These are phyloP conservation scores for Fusarium nodosum DNA, from an alignment of 2,329 filamentous ascomycete species.

Conservation along the genomic window DNA sequence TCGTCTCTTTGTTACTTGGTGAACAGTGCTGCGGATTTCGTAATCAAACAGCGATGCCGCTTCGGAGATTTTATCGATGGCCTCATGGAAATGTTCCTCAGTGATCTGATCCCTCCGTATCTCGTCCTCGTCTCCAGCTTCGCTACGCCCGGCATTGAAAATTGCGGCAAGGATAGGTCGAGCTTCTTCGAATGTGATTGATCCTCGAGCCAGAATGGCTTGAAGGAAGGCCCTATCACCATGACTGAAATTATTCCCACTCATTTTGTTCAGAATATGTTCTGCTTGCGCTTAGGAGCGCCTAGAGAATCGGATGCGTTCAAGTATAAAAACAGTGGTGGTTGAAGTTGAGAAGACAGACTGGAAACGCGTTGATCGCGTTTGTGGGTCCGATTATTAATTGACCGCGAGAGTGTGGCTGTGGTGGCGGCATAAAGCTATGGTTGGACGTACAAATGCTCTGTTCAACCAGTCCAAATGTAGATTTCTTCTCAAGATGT, in stretches of 20 bases:
- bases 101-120: conserved; percentile 74
- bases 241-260: conserved; percentile 63
- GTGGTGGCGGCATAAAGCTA: conserved; percentile 1
- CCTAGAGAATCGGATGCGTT: not conserved
- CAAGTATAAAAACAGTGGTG: not conserved
- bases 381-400: conserved; percentile 26
- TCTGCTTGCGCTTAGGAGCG: conserved; percentile 26
- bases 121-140: conserved; percentile 50
- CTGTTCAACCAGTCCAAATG: not conserved
- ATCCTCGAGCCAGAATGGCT: conserved; percentile 83
- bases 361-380: conserved; percentile 41
- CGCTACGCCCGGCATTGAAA: conserved; percentile 66
- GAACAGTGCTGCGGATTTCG: conserved; percentile 81
- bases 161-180: conserved; percentile 83
- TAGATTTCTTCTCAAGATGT: not conserved
- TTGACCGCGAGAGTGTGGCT: conserved; percentile 32
- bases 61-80: conserved; percentile 77
- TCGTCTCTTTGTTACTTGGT: conserved; percentile 76
- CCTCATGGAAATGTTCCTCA: conserved; percentile 74
- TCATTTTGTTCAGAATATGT: conserved; percentile 43
- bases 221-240: conserved; percentile 91
- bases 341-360: conserved; percentile 4
- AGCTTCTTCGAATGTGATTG: conserved; percentile 81
- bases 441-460: not conserved
- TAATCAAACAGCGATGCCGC: conserved; percentile 85